These are phyloP conservation scores for Ceriops zippeliana DNA, from an alignment of 345 rosid species.

Conservation along the genomic window DNA sequence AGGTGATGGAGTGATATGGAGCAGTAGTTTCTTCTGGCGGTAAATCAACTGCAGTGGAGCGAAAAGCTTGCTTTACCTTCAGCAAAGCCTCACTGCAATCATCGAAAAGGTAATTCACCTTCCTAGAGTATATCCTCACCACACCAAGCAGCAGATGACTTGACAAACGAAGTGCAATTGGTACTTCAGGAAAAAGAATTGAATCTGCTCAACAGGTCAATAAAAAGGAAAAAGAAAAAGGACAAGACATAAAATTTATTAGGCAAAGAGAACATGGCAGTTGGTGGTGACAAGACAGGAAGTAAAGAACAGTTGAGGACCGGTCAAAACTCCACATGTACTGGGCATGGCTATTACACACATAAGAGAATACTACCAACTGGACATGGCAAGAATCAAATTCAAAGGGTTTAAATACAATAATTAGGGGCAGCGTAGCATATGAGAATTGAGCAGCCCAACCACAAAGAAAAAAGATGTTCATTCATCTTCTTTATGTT, in stretches of 20 bases:
- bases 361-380: not conserved
- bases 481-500: not conserved
- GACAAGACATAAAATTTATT: conserved; percentile 7
- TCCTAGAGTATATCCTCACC: conserved; percentile 95
- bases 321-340: not conserved
- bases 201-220: conserved; percentile 57
- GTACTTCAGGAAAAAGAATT: conserved; percentile 95
- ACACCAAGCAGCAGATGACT: conserved; percentile 99
- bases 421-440: not conserved
- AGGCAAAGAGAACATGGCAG: conserved; percentile 4
- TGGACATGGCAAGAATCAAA: not conserved
- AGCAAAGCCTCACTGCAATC: conserved; percentile 99
- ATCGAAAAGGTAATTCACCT: conserved; percentile 98
- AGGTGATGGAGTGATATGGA: conserved; percentile 94
- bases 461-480: too few relatives aligned
- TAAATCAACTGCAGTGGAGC: conserved; percentile 94
- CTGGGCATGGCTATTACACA: too few relatives aligned
- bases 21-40: conserved; percentile 99
- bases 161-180: conserved; percentile 87
- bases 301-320: not conserved
- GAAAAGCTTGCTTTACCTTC: conserved; percentile 97
- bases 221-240: not conserved
- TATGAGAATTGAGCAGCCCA: not conserved
- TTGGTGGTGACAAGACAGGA: not conserved
- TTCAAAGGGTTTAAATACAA: not conserved